phyloP scores from a whole-genome alignment of 495 filamentous ascomycete species.

The Thermothielavioides terrestris region DNA sequence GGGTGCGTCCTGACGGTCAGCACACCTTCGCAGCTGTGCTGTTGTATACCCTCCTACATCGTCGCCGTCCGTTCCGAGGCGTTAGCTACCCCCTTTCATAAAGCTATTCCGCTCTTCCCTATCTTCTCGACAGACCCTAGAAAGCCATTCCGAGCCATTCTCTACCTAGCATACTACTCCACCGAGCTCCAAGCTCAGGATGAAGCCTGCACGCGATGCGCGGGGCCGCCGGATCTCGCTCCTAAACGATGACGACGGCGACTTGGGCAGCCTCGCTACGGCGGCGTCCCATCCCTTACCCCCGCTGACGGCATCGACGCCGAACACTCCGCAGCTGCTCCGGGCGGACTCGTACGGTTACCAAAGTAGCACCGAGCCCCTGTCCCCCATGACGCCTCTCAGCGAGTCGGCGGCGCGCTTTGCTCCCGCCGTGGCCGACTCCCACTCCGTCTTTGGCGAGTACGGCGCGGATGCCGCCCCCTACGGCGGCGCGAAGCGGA shows the following conservation, averaged over 20 bases:
- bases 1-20: too few species aligned
- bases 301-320: conserved; percentile 29
- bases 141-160: not conserved
- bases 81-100: too few species aligned
- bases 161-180: too few species aligned
- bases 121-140: too few species aligned
- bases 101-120: too few species aligned
- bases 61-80: too few species aligned
- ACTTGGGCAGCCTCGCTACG: not conserved
- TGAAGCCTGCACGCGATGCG: not conserved
- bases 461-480: conserved; percentile 24
- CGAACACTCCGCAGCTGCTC: conserved; percentile 41
- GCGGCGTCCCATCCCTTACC: conserved; percentile 7
- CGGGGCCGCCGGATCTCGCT: not conserved
- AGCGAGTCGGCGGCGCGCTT: conserved; percentile 29
- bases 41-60: too few species aligned
- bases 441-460: conserved; percentile 32
- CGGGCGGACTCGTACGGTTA: conserved; percentile 49
- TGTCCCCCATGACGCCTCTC: conserved; percentile 40
- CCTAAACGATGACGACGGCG: not conserved
- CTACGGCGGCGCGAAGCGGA: conserved; percentile 25
- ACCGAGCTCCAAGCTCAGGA: not conserved
- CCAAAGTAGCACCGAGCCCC: conserved; percentile 38
- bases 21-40: too few species aligned
- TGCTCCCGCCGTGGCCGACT: conserved; percentile 4